phyloP scores from a whole-genome alignment of 345 rosid species.

The Arabis alpina region DNA sequence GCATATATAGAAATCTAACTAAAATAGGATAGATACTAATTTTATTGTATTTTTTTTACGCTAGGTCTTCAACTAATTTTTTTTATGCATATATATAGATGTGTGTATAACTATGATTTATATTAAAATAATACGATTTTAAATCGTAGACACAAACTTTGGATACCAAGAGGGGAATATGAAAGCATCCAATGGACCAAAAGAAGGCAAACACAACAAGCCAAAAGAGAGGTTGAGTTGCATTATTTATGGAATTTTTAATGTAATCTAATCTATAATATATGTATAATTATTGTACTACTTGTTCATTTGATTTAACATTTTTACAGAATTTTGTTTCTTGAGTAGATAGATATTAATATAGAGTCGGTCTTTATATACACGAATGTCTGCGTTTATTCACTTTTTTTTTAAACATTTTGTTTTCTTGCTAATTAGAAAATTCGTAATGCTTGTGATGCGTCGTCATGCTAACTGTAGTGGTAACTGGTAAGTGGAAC shows the following conservation, averaged over 20 bases:
- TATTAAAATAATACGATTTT: not conserved
- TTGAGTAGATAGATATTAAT: not conserved
- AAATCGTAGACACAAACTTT: conserved; percentile 44
- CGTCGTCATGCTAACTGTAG: not conserved
- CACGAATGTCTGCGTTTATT: not conserved
- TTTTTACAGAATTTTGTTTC: not conserved
- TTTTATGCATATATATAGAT: not conserved
- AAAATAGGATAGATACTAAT: not conserved
- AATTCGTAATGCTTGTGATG: not conserved
- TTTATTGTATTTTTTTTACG: not conserved
- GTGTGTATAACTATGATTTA: not conserved
- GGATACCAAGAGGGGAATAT: conserved; percentile 50
- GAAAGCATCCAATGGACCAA: conserved; percentile 47
- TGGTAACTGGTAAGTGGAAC: conserved; percentile 17
- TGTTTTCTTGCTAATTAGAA: not conserved
- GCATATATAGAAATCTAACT: not conserved
- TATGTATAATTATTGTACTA: conserved; percentile 39
- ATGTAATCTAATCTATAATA: conserved; percentile 33
- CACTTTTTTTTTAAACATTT: not conserved
- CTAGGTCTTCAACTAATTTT: not conserved
- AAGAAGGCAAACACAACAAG: conserved; percentile 49
- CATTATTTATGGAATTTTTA: conserved; percentile 38
- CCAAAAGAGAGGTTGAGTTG: conserved; percentile 56
- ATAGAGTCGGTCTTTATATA: not conserved
- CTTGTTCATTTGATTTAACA: conserved; percentile 21